phyloP scores from a whole-genome alignment of 202 grass and related monocot genomes.

The Zizania palustris region DNA sequence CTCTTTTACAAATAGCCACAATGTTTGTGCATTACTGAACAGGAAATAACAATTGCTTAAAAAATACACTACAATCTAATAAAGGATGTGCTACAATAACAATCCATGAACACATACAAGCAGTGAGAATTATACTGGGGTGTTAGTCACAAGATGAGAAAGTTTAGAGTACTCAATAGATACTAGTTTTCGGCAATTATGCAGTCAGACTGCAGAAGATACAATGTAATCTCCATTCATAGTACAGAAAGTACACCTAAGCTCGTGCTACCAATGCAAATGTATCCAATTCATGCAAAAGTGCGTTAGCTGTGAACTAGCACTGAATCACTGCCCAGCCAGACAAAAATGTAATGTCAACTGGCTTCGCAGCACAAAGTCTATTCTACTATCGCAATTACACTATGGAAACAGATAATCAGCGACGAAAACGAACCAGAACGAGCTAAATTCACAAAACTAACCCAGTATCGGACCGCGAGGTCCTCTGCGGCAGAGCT shows the following conservation, averaged over 20 bases:
- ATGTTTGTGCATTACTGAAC: slow-evolving; percentile 9
- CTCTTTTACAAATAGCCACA: slow-evolving; percentile 16
- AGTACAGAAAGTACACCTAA: slow-evolving; percentile 2
- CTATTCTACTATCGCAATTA: slow-evolving; percentile 14
- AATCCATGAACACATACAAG: slow-evolving; percentile 13
- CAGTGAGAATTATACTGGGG: neutral
- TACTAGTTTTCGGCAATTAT: neutral
- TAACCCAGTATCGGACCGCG: slow-evolving; percentile 84
- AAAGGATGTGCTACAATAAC: neutral
- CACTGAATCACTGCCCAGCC: neutral
- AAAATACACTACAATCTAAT: neutral
- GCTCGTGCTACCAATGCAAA: neutral
- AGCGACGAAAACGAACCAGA: slow-evolving; percentile 19
- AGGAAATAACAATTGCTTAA: slow-evolving; percentile 2
- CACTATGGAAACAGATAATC: neutral
- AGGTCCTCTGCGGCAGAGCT: slow-evolving; percentile 64
- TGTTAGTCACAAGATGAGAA: slow-evolving; percentile 2
- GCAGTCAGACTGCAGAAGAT: slow-evolving; percentile 4
- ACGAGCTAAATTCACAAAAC: slow-evolving; percentile 23
- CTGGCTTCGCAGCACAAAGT: neutral
- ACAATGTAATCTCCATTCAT: neutral
- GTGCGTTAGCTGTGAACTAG: neutral
- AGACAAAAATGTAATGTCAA: slow-evolving; percentile 16
- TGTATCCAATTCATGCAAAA: slow-evolving; percentile 3
- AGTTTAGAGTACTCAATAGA: neutral